Base-by-base conservation (phyloP, 768 basidiomycete species). In the Lepiota venenata region DNA sequence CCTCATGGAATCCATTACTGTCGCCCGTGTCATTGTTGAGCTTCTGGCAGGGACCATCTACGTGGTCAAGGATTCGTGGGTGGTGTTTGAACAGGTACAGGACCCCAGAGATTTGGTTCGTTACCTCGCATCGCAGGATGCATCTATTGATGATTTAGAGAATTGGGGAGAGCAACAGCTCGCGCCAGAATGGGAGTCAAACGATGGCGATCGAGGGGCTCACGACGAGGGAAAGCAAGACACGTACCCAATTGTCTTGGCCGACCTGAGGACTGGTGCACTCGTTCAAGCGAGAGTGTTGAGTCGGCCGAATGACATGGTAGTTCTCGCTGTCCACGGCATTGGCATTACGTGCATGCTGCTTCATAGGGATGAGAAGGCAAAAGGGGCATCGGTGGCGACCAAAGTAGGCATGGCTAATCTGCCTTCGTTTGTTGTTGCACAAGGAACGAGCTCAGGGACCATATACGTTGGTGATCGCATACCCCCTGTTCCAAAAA, bases 321-420 rank as follows among this genome's bases (percentile, higher is more conserved):
- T 62, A 12, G 9, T 47, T 4, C 43, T 62, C 9, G 61, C 61
- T 5, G 43, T 62, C 6, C 61, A 62, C 27, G 61, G 61, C 16
- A 55, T 55, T 32, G 63, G 63, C 1, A 53, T 63, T 15, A 61
- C 63, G 1, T 63, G 62, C 39, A 63, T 64, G 59, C 47, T 64
- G 12, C 37, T 64, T 8, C 25, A 58, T 41, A 59, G 62, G 22
- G 43, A 60, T 2, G 44, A 52, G 9, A 53, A 50, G 37, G 38
- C 25, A 9, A 40, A 29, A 2, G 27, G n/a, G 14, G 14, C 53
- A 15, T 41, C 53, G 5, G 44, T 56, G 8, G 37, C 49, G n/a
- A 25, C 20, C 11, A 50, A 59, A 32, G 61, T 63, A 14, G 63
- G 60, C 10, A 64, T 64, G 63, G 55, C 35, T 7, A 63, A 61